Percentiles rank a stretch among this genome's conserved stretches.
Evolutionary conservation across 768 basidiomycete genomes (phyloP).

Genomic region (Calvatia gigantea): DNA sequence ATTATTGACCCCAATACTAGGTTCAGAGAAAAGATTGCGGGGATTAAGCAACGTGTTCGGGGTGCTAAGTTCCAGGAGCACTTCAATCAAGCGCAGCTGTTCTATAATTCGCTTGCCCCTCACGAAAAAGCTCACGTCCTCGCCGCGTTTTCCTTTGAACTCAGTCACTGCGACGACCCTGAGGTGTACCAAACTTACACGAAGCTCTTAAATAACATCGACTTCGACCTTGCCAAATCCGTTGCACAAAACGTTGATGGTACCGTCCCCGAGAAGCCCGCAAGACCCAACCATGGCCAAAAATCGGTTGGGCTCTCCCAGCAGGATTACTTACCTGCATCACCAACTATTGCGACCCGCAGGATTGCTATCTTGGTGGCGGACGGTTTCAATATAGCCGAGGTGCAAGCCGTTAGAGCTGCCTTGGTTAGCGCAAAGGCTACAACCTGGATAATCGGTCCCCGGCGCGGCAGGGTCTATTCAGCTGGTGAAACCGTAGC

Average conservation of each 20-base stretch:
- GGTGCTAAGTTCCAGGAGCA: conserved; percentile 80
- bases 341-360: conserved; percentile 58
- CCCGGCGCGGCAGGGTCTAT: conserved; percentile 53
- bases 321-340: conserved; percentile 46
- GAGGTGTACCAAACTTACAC: conserved; percentile 68
- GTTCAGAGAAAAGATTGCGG: conserved; percentile 44
- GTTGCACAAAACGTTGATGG: conserved; percentile 69
- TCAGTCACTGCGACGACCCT: conserved; percentile 79
- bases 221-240: conserved; percentile 64
- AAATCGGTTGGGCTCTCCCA: conserved; percentile 58
- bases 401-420: conserved; percentile 56
- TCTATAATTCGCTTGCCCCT: conserved; percentile 74
- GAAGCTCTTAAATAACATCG: conserved; percentile 65
- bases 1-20: conserved; percentile 29
- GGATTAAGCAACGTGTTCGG: conserved; percentile 57
- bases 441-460: conserved; percentile 63
- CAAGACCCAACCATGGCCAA: conserved; percentile 54
- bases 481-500: conserved; percentile 26
- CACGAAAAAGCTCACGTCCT: conserved; percentile 73
- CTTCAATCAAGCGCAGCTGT: conserved; percentile 70
- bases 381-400: conserved; percentile 67
- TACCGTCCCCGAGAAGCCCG: conserved; percentile 47
- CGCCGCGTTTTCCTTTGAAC: conserved; percentile 74
- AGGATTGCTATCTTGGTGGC: conserved; percentile 74
- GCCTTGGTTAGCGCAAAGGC: conserved; percentile 51